Base-by-base conservation (phyloP, 2,329 filamentous ascomycete species). In the Pseudocercospora fijiensis region DNA sequence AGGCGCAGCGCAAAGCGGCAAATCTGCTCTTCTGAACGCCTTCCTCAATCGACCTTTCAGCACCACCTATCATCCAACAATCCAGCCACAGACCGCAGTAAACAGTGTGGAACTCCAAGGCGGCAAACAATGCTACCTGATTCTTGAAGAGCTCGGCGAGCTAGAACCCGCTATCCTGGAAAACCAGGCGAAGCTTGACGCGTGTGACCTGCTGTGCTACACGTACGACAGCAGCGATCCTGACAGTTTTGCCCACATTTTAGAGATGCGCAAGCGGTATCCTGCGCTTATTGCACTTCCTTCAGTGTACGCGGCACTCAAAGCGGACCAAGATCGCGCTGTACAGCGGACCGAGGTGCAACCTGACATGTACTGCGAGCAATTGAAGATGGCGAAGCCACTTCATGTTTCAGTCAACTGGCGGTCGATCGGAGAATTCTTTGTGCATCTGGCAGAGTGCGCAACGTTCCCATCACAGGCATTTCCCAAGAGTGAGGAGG, bases 221-320 rank as follows among this genome's bases (percentile, higher is more conserved):
- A 89, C 92, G 0, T 99, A 98, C 78, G 95, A 99, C 79, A 98
- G 94, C 1, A 96, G 92, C 1, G 93, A 99, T 66, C 94, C 95
- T 0, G 93, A 98, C 76, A 96, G 92, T 3, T 99, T 99, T 77
- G 88, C 90, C 1, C 93, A 98, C 74, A 92, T 99, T 59, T 90
- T 94, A 41, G 85, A 90, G 18, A 82, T 97, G 56, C 88, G 93
- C 49, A 84, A 86, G 61, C 90, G 88, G 71, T 90, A 94, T 70
- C 88, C 92, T 0, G 89, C 95, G 61, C 84, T 99, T 2, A 90
- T 96, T 75, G 88, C 91, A n/a, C 81, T 99, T 27, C 95, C 95
- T 0, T 89, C 91, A 8, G 89, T 99, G 7, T 99, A 96, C 75
- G 91, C 92, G 1, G 95, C 94, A 0, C 82, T 98, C 64, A 99